These are phyloP conservation scores for Sphagnum magellanicum DNA, from an alignment of 228 moss, liverwort and hornwort genomes.

Conservation along the genomic window DNA sequence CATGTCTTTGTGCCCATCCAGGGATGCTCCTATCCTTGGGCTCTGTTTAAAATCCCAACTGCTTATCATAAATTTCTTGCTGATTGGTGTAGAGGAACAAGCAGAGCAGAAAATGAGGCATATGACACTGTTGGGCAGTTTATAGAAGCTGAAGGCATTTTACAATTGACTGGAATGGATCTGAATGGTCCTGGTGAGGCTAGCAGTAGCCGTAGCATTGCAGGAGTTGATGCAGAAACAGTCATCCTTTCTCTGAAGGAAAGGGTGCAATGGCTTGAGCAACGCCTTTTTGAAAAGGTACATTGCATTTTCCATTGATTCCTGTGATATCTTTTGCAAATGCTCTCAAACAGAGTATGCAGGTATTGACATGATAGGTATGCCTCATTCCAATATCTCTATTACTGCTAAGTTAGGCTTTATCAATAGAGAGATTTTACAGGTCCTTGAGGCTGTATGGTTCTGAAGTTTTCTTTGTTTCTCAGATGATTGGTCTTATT, in stretches of 20 bases:
- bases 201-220: constrained; percentile 87
- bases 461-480: no score
- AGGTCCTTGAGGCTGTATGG: no score
- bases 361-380: no score
- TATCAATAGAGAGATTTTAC: no score
- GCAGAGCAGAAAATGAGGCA: constrained; percentile 60
- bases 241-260: constrained; percentile 93
- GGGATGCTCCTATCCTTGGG: no score
- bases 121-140: constrained; percentile 83
- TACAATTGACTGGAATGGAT: constrained; percentile 72
- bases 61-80: neutral
- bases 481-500: no score
- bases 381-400: no score
- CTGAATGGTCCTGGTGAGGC: constrained; percentile 85
- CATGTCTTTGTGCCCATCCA: no score
- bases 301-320: neutral
- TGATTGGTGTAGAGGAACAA: constrained; percentile 39
- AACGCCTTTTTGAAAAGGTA: constrained; percentile 97
- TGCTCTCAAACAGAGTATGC: no score
- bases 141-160: constrained; percentile 79
- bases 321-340: neutral
- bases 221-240: constrained; percentile 85
- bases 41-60: no score
- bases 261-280: constrained; percentile 94
- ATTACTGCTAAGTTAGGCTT: no score